Evolutionary conservation across 371 early-diverging fungal species (phyloP).

Genomic region (Mucor ambiguus): DNA sequence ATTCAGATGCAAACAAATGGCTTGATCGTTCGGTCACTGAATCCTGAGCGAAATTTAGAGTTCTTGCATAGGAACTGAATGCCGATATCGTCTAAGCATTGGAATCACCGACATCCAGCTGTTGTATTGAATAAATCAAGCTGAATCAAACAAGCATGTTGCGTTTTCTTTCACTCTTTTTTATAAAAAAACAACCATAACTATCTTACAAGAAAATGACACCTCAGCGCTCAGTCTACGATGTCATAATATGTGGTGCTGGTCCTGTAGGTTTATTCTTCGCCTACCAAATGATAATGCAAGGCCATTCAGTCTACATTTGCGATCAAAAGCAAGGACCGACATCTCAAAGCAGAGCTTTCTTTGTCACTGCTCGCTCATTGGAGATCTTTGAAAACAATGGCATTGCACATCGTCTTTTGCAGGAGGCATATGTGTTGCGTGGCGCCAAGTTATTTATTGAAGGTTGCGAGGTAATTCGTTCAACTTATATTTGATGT

Average conservation of each 20-base stretch:
- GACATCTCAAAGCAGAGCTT: constrained; percentile 37
- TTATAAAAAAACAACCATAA: too few relatives aligned
- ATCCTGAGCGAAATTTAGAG: too few relatives aligned
- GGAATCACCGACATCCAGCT: too few relatives aligned
- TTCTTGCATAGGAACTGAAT: too few relatives aligned
- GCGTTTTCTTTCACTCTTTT: too few relatives aligned
- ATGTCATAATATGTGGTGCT: constrained; percentile 38
- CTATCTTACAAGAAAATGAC: too few relatives aligned
- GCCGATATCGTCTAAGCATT: too few relatives aligned
- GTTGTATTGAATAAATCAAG: too few relatives aligned
- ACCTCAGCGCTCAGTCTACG: not conserved
- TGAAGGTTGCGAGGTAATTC: constrained; percentile 13
- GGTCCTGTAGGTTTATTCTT: constrained; percentile 43
- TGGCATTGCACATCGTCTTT: constrained; percentile 23
- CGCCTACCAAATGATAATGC: constrained; percentile 28
- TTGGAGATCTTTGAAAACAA: constrained; percentile 32
- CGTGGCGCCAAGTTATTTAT: constrained; percentile 23
- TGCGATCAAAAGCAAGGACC: constrained; percentile 31
- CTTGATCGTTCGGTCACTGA: too few relatives aligned
- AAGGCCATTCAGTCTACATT: constrained; percentile 35
- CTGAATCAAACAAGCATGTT: too few relatives aligned
- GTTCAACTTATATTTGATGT: not conserved
- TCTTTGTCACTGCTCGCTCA: constrained; percentile 32
- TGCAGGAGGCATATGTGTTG: constrained; percentile 18
- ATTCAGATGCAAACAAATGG: too few relatives aligned